Evolutionary conservation across 371 early-diverging fungal genomes (phyloP), one percentile per base, ranked within the genome.

Genomic region (Mortierella sp.): DNA sequence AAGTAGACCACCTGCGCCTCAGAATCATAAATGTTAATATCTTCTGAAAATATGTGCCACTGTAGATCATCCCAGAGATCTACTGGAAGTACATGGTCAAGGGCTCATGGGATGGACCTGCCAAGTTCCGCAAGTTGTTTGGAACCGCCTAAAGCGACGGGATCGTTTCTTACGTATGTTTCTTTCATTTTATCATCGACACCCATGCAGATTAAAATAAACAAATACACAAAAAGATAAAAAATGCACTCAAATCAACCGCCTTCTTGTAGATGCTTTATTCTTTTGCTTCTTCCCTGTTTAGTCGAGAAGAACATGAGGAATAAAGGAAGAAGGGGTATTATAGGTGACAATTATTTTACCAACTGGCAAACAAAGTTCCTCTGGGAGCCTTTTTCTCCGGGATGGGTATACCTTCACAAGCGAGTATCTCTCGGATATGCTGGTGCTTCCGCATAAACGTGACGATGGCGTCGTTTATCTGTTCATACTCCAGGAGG

Each of bases 401-500:
- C 4, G 64, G 49, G 9, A 55, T 23, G 15, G 37, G 21, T 2
- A 59, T 56, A 15, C 50, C 46, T 26, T 60, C 47, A 32, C 50
- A 59, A 37, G 50, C 27, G n/a, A 64, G 28, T 49, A 71, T 49
- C 3, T 63, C 32, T 1, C 46, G 51, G 19, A 54, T 71, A 52
- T 63, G 73, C 14, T 69, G 55, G 19, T 78, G 60, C 26, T 41
- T 56, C 27, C 60, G 78, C 60, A 90, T 86, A 71, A 94, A 93
- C 3, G 72, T 72, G 17, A 88, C 68, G 42, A 94, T 79, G 50
- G 90, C 85, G 9, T 82, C 72, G 47, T 92, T 91, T 67, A 98
- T 90, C 75, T 96, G 95, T 44, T 93, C 92, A 80, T 96, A 94
- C 82, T 98, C 98, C 4, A 98, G 86, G 64, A 98, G 76, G 67